Percentiles rank a stretch among this genome's conserved stretches.
Conservation (phyloP, 2,329 filamentous ascomycete genomes). For the Hypoxylon sp. region DNA sequence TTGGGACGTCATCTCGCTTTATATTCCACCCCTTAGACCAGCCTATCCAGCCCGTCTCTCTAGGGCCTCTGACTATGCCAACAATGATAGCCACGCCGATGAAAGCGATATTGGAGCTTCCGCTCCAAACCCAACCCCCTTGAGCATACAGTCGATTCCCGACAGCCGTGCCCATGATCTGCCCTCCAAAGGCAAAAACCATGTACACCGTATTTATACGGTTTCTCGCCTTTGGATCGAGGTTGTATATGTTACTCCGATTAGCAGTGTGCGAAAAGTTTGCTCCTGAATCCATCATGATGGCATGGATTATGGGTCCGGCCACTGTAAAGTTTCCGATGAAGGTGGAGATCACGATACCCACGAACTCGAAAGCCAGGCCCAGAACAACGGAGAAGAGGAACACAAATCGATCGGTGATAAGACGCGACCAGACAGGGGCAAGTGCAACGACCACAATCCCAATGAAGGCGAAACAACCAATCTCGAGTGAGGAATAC, state of each 20-base stretch:
- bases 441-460: slow-evolving; percentile 76
- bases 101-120: slow-evolving; percentile 58
- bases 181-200: slow-evolving; percentile 80
- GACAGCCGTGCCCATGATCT: slow-evolving; percentile 76
- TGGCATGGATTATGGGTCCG: slow-evolving; percentile 79
- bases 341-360: slow-evolving; percentile 77
- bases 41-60: slow-evolving; percentile 58
- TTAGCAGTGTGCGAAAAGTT: slow-evolving; percentile 83
- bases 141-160: slow-evolving; percentile 66
- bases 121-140: slow-evolving; percentile 65
- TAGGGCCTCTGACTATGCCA: slow-evolving; percentile 56
- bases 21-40: slow-evolving; percentile 60
- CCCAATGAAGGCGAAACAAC: slow-evolving; percentile 83
- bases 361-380: slow-evolving; percentile 68
- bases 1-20: slow-evolving; percentile 37
- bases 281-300: slow-evolving; percentile 77
- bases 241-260: slow-evolving; percentile 75
- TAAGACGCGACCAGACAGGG: slow-evolving; percentile 76
- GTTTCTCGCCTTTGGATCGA: slow-evolving; percentile 79
- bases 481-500: slow-evolving; percentile 76
- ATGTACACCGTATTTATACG: slow-evolving; percentile 87
- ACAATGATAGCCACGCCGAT: slow-evolving; percentile 55
- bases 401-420: slow-evolving; percentile 79
- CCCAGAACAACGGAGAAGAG: slow-evolving; percentile 76
- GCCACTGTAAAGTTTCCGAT: slow-evolving; percentile 75